Conservation (phyloP, 2,329 filamentous ascomycete species). For the Balansia obtecta region DNA sequence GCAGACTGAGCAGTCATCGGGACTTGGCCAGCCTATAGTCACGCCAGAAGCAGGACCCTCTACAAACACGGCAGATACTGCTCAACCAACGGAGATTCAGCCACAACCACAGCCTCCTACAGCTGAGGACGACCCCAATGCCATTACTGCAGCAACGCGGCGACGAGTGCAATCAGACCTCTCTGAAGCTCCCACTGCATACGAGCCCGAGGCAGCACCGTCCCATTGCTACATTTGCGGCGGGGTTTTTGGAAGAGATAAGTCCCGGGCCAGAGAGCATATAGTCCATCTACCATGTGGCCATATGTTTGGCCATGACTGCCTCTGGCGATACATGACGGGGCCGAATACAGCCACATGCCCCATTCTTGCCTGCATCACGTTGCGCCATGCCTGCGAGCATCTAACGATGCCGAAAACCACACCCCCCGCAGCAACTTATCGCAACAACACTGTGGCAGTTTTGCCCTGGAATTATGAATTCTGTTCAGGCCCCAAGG, state of each 20-base stretch:
- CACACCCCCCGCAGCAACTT: background rate
- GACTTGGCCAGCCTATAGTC: background rate
- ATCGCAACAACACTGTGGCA: background rate
- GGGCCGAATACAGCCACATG: slow-evolving; percentile 1
- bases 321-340: slow-evolving; percentile 9
- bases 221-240: slow-evolving; percentile 6
- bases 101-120: background rate
- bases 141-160: slow-evolving; percentile 1
- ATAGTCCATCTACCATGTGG: slow-evolving; percentile 15
- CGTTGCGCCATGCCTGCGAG: slow-evolving; percentile 11
- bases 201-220: background rate
- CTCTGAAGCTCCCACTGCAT: slow-evolving; percentile 2
- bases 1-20: background rate
- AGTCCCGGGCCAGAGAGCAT: slow-evolving; percentile 5
- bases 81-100: background rate
- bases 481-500: slow-evolving; percentile 8
- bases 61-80: background rate
- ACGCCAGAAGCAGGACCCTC: background rate
- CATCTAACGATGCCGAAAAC: slow-evolving; percentile 6
- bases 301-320: slow-evolving; percentile 14
- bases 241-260: background rate
- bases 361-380: slow-evolving; percentile 6
- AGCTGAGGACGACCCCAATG: background rate
- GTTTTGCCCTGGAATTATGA: slow-evolving; percentile 11
- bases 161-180: background rate